These are phyloP conservation scores for Fagus crenata DNA, from an alignment of 306 rosid genomes.

Conservation along the genomic window DNA sequence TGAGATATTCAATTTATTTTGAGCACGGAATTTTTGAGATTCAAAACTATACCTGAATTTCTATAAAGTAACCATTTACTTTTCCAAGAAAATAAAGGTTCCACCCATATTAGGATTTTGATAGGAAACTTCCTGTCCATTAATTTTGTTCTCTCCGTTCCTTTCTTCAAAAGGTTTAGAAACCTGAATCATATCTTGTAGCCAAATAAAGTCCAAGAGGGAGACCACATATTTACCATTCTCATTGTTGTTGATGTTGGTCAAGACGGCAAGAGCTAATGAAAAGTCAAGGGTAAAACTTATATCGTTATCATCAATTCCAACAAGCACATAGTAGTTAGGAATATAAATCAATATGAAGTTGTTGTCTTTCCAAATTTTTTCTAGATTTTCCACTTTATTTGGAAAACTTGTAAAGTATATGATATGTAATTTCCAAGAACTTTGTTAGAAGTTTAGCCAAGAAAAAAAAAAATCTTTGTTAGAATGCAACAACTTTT, in stretches of 20 bases:
- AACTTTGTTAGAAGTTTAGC: neutral
- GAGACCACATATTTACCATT: neutral
- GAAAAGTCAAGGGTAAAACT: no score
- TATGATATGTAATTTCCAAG: neutral
- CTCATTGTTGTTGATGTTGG: neutral
- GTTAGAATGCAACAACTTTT: no score
- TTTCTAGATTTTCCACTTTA: no score
- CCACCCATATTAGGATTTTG: neutral
- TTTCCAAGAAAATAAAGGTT: neutral
- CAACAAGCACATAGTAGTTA: neutral
- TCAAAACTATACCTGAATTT: no score
- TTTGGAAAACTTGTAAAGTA: neutral
- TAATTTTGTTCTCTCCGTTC: neutral
- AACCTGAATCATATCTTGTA: neutral
- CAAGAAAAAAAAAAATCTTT: no score
- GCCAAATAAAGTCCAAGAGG: neutral
- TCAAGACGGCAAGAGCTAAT: neutral
- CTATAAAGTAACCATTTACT: no score
- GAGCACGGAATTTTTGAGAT: no score
- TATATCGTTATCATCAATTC: neutral
- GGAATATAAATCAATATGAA: neutral
- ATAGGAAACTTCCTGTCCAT: neutral
- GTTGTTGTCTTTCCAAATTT: neutral
- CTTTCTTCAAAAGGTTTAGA: neutral
- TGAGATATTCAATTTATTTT: neutral